phyloP scores from a whole-genome alignment of 257 asterid species.

The Henckelia pumila region DNA sequence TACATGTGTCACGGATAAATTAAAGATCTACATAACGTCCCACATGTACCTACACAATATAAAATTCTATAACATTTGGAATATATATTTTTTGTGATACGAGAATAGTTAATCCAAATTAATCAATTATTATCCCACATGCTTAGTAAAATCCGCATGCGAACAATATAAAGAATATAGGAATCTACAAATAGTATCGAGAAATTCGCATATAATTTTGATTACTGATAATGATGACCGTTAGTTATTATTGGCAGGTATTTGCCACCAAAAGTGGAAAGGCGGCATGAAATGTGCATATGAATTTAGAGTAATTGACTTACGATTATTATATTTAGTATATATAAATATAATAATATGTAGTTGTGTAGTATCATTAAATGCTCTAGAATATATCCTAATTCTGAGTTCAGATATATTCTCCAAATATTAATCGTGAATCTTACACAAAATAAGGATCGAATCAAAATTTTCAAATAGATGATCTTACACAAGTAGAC shows the following conservation, averaged over 20 bases:
- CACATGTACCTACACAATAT: too few species aligned
- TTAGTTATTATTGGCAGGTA: too few species aligned
- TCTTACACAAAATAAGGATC: background rate
- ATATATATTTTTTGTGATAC: background rate
- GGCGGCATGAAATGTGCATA: background rate
- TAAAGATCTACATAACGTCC: too few species aligned
- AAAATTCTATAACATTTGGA: constrained; percentile 1
- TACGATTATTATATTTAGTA: too few species aligned
- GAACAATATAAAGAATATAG: too few species aligned
- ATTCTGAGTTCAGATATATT: background rate
- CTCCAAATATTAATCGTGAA: background rate
- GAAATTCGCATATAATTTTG: too few species aligned
- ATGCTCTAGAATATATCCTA: background rate
- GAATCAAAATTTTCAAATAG: too few species aligned
- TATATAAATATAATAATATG: too few species aligned
- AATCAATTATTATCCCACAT: background rate
- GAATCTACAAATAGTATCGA: background rate
- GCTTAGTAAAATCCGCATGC: background rate
- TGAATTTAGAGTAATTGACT: background rate
- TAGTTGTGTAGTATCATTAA: background rate
- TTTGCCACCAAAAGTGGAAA: too few species aligned
- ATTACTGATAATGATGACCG: too few species aligned
- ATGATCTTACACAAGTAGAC: too few species aligned
- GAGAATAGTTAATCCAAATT: background rate
- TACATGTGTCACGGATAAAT: too few species aligned